Evolutionary conservation across 345 rosid genomes (phyloP).

Genomic region (Eucalyptus regnans): DNA sequence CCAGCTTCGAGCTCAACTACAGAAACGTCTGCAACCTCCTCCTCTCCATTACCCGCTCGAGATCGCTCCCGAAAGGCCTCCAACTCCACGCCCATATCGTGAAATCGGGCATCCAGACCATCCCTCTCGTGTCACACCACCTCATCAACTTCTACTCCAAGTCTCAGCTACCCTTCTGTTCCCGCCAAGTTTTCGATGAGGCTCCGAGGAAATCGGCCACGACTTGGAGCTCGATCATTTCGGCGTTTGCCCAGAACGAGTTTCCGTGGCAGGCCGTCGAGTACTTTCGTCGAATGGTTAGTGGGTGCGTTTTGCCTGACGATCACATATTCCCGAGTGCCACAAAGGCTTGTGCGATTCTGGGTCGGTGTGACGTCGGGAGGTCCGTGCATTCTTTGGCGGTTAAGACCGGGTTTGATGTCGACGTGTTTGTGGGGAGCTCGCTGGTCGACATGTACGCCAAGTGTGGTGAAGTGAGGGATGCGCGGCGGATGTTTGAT

Average conservation of each 20-base stretch:
- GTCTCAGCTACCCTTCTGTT: constrained; percentile 42
- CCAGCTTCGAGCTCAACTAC: constrained; percentile 19
- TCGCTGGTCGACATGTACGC: constrained; percentile 83
- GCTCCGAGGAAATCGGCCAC: constrained; percentile 31
- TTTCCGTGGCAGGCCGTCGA: constrained; percentile 58
- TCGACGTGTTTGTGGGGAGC: constrained; percentile 73
- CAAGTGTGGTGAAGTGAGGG: constrained; percentile 45
- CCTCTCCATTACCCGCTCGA: constrained; percentile 39
- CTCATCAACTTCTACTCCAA: constrained; percentile 91
- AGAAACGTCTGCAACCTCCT: constrained; percentile 46
- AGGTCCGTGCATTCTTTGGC: constrained; percentile 48
- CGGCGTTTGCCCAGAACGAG: constrained; percentile 78
- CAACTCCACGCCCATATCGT: constrained; percentile 69
- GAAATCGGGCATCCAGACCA: constrained; percentile 49
- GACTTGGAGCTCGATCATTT: constrained; percentile 87
- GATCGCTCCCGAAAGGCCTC: constrained; percentile 43
- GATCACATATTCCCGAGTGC: constrained; percentile 77
- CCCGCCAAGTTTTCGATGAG: constrained; percentile 55
- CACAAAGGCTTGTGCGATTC: constrained; percentile 59
- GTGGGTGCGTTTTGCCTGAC: constrained; percentile 32
- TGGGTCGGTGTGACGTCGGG: constrained; percentile 47
- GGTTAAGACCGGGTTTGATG: constrained; percentile 47
- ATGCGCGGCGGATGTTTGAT: constrained; percentile 64
- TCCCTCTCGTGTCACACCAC: constrained; percentile 68
- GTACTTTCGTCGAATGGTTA: constrained; percentile 53